phyloP scores from a whole-genome alignment of 495 filamentous ascomycete genomes.

The Annulohypoxylon maeteangense region DNA sequence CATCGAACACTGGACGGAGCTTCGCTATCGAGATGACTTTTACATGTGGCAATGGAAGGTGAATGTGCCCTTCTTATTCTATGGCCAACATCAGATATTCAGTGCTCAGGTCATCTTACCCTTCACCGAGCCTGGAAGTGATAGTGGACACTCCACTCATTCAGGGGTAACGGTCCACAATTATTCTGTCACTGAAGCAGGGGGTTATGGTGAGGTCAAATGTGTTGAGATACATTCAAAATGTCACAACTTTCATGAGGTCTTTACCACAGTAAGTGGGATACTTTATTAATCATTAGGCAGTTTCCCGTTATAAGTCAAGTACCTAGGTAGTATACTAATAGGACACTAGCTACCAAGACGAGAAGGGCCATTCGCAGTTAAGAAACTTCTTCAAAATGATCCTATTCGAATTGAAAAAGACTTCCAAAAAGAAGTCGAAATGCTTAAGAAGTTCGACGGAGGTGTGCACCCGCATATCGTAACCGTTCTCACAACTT shows the following conservation, averaged over 20 bases:
- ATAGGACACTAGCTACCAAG: slow-evolving; percentile 3
- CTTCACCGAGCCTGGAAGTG: background rate
- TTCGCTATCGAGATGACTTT: slow-evolving; percentile 2
- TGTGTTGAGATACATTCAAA: slow-evolving; percentile 10
- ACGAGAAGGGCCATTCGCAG: slow-evolving; percentile 15
- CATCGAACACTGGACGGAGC: background rate
- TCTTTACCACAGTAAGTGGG: background rate
- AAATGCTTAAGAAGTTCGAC: slow-evolving; percentile 39
- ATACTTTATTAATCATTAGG: background rate
- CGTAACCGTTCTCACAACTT: slow-evolving; percentile 37
- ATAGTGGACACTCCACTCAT: background rate
- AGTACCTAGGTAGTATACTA: too few species aligned
- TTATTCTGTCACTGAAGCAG: background rate
- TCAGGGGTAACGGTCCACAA: background rate
- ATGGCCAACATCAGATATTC: background rate
- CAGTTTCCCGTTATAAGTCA: too few species aligned
- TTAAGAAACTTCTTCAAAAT: background rate
- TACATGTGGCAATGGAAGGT: slow-evolving; percentile 16
- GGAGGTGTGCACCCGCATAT: slow-evolving; percentile 34
- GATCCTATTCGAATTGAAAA: background rate
- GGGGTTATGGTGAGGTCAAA: slow-evolving; percentile 15
- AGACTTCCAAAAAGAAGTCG: slow-evolving; percentile 21
- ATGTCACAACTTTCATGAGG: slow-evolving; percentile 4
- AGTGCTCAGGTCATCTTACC: background rate
- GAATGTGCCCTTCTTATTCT: slow-evolving; percentile 14